phyloP scores from a whole-genome alignment of 2,329 filamentous ascomycete species.

The Pseudonectria buxi region DNA sequence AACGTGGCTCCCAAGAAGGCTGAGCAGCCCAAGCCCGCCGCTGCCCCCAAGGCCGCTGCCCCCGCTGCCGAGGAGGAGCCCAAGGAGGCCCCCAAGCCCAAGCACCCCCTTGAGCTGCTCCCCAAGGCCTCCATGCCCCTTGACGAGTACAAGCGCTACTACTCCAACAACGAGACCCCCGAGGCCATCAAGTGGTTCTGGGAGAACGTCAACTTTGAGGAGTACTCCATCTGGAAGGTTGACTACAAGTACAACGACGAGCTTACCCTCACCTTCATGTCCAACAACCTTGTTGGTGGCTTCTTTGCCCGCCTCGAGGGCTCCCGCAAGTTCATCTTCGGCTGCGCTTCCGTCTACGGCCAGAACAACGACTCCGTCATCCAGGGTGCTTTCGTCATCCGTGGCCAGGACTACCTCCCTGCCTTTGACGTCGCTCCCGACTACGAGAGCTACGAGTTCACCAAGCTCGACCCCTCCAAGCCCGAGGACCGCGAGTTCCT shows the following conservation, averaged over 20 bases:
- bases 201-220: conserved; percentile 87
- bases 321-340: conserved; percentile 97
- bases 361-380: conserved; percentile 83
- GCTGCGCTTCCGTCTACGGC: conserved; percentile 82
- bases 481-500: conserved; percentile 79
- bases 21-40: conserved; percentile 58
- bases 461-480: conserved; percentile 88
- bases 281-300: conserved; percentile 94
- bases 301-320: conserved; percentile 97
- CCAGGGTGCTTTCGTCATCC: conserved; percentile 88
- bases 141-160: conserved; percentile 98
- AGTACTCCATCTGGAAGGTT: conserved; percentile 92
- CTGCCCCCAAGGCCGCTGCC: conserved; percentile 56
- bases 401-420: conserved; percentile 76
- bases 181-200: conserved; percentile 95
- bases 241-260: conserved; percentile 99
- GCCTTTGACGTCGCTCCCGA: conserved; percentile 97
- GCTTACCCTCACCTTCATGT: conserved; percentile 97
- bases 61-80: conserved; percentile 36
- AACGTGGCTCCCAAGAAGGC: conserved; percentile 72
- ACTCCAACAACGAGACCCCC: conserved; percentile 90
- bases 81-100: conserved; percentile 71
- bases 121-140: conserved; percentile 73
- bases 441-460: conserved; percentile 93
- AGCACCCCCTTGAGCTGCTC: conserved; percentile 89